Evolutionary conservation across 108 stramenopile genomes (phyloP).

Genomic region (Aurantiochytrium sp.): DNA sequence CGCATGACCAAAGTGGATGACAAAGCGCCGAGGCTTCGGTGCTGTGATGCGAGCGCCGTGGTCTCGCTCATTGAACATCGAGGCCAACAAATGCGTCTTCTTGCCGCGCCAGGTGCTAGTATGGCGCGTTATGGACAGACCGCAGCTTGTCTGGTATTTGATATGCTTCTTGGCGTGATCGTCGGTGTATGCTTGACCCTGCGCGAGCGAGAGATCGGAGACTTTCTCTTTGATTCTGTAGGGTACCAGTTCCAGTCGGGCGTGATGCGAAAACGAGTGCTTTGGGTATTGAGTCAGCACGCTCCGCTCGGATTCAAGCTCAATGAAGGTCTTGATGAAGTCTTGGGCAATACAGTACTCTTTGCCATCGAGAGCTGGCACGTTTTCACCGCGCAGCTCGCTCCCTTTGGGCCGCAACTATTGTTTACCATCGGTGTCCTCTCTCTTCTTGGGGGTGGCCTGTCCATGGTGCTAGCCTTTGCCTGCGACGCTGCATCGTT

Average conservation of each 20-base stretch:
- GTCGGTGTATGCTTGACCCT: neutral
- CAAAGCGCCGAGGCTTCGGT: neutral
- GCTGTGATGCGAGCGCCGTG: neutral
- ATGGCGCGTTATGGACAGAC: neutral
- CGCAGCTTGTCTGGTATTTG: neutral
- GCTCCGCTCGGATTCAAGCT: neutral
- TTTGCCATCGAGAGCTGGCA: neutral
- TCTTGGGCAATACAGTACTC: neutral
- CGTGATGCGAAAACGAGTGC: neutral
- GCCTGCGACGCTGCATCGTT: neutral
- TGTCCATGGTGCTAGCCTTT: neutral
- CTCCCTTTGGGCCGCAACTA: neutral
- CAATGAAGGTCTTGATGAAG: neutral
- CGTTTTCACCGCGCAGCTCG: neutral
- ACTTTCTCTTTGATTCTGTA: neutral
- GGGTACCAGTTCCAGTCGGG: neutral
- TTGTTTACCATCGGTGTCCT: neutral
- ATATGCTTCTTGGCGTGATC: neutral
- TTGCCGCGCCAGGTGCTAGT: neutral
- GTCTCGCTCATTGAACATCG: neutral
- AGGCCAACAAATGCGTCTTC: neutral
- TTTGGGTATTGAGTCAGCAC: conserved; percentile 2
- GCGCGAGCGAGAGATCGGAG: neutral
- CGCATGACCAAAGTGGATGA: neutral
- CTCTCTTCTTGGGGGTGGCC: neutral